Evolutionary conservation across 306 rosid species (phyloP).

Genomic region (Cyamopsis tetragonoloba): DNA sequence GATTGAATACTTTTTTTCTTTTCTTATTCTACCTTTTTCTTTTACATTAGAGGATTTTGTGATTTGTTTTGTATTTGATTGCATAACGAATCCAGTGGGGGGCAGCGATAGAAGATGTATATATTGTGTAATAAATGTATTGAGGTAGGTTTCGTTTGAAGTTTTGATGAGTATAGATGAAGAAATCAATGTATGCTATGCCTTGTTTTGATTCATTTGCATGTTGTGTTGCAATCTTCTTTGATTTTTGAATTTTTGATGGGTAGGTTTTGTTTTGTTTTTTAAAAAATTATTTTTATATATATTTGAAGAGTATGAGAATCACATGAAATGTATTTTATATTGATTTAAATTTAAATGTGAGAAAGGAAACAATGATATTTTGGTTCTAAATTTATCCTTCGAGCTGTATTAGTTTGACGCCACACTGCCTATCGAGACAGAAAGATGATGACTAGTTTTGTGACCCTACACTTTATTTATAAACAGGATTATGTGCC

Average conservation of each 20-base stretch:
- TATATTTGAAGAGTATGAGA: background rate
- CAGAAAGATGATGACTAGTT: conserved; percentile 3
- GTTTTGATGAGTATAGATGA: background rate
- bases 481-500: conserved; percentile 91
- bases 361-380: background rate
- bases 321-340: conserved; percentile 3
- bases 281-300: background rate
- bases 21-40: no score
- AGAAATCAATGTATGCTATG: conserved; percentile 13
- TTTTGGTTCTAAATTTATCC: conserved; percentile 1
- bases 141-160: background rate
- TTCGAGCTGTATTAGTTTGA: background rate
- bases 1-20: background rate
- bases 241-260: background rate
- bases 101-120: background rate
- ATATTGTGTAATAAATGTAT: background rate
- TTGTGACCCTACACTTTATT: conserved; percentile 24
- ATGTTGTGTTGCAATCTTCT: background rate
- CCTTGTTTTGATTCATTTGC: conserved; percentile 18
- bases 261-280: background rate
- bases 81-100: background rate
- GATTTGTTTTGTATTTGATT: background rate
- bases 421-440: background rate
- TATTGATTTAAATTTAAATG: background rate
- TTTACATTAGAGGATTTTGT: background rate